Evolutionary conservation across 306 rosid genomes (phyloP), one percentile per base, ranked within the genome.

Genomic region (Calophaca sinica): DNA sequence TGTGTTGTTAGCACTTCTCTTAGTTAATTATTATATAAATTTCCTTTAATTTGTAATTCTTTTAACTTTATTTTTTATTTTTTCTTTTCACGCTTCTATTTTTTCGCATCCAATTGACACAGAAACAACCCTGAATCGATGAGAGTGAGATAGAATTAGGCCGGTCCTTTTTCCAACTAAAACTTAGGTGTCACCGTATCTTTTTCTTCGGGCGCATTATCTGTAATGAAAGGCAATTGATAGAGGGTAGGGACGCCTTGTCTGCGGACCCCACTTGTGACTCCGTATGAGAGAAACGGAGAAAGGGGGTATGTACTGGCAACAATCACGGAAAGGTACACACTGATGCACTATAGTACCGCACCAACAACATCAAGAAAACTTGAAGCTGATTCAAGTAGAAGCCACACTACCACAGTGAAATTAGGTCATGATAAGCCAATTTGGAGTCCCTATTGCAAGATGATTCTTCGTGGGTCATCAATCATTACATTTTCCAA

Each of bases 301-400:
- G 66, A 51, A 71, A 66, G 54, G 68, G 3, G 38, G 36, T 1
- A 5, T 76, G 86, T 79, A 83, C 85, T 58, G 38, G 60, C 83
- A 80, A 55, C 52, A 81, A 75, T 86, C 86, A 83, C 86, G 85
- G 88, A 84, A 75, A 41, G 71, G 86, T 89, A 86, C 88, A 69
- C 33, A 62, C 31, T 76, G 51, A 58, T 9, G 31, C 8, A 76
- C 74, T 48, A 61, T 6, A 6, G 81, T 81, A 57, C 84, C 35
- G 57, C 62, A 58, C 50, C 49, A 73, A 74, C 63, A 53, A 55
- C 13, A 63, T 13, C 39, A 48, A 14, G 52, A 55, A 36, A 15
- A 11, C 49, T 50, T 35, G 28, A 74, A 49, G 59, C 6, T 41
- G 9, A 8, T 49, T 38, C 36, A 29, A 20, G 36, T 5, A 28